phyloP scores from a whole-genome alignment of 441 rosid species.

The Populus hybrid region DNA sequence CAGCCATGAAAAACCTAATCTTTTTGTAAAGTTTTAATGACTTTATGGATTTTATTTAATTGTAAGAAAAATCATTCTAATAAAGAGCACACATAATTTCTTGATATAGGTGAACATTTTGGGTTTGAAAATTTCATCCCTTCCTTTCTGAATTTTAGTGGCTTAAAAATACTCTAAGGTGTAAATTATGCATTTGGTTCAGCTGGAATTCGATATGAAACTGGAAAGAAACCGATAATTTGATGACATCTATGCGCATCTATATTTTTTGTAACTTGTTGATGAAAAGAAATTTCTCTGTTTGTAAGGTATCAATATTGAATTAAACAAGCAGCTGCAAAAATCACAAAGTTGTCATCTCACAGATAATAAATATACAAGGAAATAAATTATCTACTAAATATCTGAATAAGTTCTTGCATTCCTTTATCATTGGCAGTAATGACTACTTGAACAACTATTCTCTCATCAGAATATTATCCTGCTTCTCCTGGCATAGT shows the following conservation, averaged over 20 bases:
- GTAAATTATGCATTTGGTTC: slow-evolving; percentile 28
- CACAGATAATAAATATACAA: background rate
- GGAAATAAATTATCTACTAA: background rate
- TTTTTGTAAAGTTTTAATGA: no score
- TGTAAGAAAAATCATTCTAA: no score
- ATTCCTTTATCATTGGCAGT: slow-evolving; percentile 7
- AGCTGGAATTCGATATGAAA: background rate
- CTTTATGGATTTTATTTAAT: no score
- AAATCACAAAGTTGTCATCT: slow-evolving; percentile 11
- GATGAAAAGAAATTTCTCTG: background rate
- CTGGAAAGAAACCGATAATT: background rate
- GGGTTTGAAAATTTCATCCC: slow-evolving; percentile 28
- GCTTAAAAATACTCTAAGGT: slow-evolving; percentile 18
- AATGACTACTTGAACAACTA: slow-evolving; percentile 26
- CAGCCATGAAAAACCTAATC: no score
- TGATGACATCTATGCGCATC: no score
- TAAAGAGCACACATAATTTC: no score
- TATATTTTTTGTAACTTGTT: background rate
- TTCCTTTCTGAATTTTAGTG: slow-evolving; percentile 1
- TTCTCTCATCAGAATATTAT: background rate
- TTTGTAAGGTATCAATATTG: background rate
- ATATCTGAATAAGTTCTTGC: slow-evolving; percentile 15
- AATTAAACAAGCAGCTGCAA: background rate
- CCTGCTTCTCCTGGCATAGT: no score
- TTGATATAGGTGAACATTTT: slow-evolving; percentile 18